Evolutionary conservation across 1,284 basidiomycete genomes (phyloP), one percentile per base, ranked within the genome.

Genomic region (Moesziomyces sp.): DNA sequence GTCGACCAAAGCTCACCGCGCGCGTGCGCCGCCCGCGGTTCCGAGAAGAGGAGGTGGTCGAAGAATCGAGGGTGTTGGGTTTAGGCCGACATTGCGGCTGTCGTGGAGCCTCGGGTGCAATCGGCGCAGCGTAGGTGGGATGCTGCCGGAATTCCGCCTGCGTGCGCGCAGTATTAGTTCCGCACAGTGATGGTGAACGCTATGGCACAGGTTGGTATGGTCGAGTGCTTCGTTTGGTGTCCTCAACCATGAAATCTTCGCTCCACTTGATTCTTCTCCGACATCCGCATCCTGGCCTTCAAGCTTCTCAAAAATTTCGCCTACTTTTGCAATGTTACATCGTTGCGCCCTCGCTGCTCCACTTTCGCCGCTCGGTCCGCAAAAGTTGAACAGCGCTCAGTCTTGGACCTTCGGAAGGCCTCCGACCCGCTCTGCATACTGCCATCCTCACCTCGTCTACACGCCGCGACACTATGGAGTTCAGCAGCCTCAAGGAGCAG

Each of bases 401-500:
- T 40, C 38, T n/a, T n/a, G 3, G 38, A 16, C 5, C 18, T 40
- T 40, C 38, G 38, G 38, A 40, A 40, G 38, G 18, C 38, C 5
- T 40, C 38, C 38, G 38, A 18, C 3, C 10, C 30, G 11, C 30
- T 34, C 2, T 1, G 4, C 30, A 13, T 13, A 1, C 13, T 34
- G 0, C 30, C 11, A 34, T 34, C 30, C 14, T 16, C 38, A n/a
- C 38, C 6, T 40, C 38, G 13, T 18, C 6, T 0, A 18, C 38
- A 4, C 16, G 16, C 38, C 5, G 18, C 38, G 1, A 4, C 24
- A 57, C 38, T 3, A 73, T 74, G 72, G 67, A 70, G 54, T 67
- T 70, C 57, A 63, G 48, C 59, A 67, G 66, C 42, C 67, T 67
- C 45, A 57, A 67, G 28, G 67, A 67, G 46, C 67, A 70, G 52